Percentiles rank a stretch among this genome's conserved stretches.
Conservation (phyloP, 2,329 filamentous ascomycete genomes). For the Alternaria ventricosa region DNA sequence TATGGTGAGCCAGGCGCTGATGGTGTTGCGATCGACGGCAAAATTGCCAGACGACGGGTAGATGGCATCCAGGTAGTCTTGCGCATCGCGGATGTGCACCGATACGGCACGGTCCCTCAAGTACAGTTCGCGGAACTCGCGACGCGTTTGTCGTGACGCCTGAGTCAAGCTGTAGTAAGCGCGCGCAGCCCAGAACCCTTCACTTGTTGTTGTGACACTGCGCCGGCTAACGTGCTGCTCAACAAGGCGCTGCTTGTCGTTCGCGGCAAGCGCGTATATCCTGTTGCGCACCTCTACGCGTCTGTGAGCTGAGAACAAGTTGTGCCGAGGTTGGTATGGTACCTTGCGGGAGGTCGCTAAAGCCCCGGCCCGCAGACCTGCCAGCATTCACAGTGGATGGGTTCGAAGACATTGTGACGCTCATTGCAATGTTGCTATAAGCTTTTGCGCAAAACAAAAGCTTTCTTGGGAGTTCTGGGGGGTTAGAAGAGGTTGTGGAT, state of each 20-base stretch:
- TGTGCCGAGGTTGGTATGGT: constrained; percentile 9
- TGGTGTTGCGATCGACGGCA: constrained; percentile 5
- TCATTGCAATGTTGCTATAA: neutral
- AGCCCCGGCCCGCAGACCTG: constrained; percentile 6
- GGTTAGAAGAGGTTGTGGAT: neutral
- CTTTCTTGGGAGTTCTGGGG: constrained; percentile 4
- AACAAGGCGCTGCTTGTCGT: constrained; percentile 9
- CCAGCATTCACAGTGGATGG: constrained; percentile 4
- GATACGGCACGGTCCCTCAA: constrained; percentile 11
- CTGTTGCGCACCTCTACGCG: constrained; percentile 14
- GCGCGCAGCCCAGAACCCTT: constrained; percentile 8
- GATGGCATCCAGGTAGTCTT: constrained; percentile 11
- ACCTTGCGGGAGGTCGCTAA: constrained; percentile 14
- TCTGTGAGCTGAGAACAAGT: constrained; percentile 8
- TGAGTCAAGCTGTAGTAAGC: constrained; percentile 16
- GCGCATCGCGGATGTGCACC: constrained; percentile 16
- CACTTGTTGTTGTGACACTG: constrained; percentile 1
- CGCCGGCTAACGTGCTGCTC: constrained; percentile 15
- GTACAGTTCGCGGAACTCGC: constrained; percentile 12
- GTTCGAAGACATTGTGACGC: constrained; percentile 9
- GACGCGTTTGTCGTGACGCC: constrained; percentile 11
- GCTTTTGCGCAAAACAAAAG: constrained; percentile 7
- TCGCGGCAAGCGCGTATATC: constrained; percentile 11
- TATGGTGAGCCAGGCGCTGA: constrained; percentile 11
- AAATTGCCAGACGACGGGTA: constrained; percentile 1